Conservation (phyloP, 2,329 filamentous ascomycete species). For the Fusarium hostae region DNA sequence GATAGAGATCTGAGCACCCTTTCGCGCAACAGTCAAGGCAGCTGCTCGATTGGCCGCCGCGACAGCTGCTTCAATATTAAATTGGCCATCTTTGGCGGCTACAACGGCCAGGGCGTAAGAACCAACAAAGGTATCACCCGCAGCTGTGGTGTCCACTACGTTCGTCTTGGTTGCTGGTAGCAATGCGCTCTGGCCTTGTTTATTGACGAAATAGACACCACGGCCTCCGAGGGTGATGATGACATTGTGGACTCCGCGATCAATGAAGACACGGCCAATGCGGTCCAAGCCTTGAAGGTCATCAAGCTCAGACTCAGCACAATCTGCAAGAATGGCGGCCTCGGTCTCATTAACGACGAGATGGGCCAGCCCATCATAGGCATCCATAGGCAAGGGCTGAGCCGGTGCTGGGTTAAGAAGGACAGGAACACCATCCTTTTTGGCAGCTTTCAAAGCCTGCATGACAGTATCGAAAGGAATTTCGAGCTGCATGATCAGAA, state of each 20-base stretch:
- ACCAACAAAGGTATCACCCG: constrained; percentile 94
- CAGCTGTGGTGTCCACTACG: constrained; percentile 93
- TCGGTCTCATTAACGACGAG: constrained; percentile 93
- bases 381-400: constrained; percentile 71
- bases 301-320: constrained; percentile 61
- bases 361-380: constrained; percentile 76
- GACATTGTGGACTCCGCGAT: constrained; percentile 77
- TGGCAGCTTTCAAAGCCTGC: constrained; percentile 65
- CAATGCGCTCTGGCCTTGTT: constrained; percentile 55
- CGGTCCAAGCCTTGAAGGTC: constrained; percentile 55
- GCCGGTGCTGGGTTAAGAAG: constrained; percentile 90
- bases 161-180: constrained; percentile 74
- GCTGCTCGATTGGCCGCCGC: constrained; percentile 63
- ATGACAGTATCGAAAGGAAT: constrained; percentile 75
- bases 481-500: constrained; percentile 83
- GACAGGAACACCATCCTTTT: constrained; percentile 64
- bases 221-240: constrained; percentile 86
- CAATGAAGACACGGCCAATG: constrained; percentile 71
- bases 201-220: constrained; percentile 76
- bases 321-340: constrained; percentile 76
- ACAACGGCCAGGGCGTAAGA: constrained; percentile 83
- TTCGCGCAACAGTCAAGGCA: constrained; percentile 55
- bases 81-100: constrained; percentile 50
- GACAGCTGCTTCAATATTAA: constrained; percentile 67
- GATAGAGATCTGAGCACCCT: constrained; percentile 57